Evolutionary conservation across 2,329 filamentous ascomycete genomes (phyloP).

Genomic region (Didymella pinodella): DNA sequence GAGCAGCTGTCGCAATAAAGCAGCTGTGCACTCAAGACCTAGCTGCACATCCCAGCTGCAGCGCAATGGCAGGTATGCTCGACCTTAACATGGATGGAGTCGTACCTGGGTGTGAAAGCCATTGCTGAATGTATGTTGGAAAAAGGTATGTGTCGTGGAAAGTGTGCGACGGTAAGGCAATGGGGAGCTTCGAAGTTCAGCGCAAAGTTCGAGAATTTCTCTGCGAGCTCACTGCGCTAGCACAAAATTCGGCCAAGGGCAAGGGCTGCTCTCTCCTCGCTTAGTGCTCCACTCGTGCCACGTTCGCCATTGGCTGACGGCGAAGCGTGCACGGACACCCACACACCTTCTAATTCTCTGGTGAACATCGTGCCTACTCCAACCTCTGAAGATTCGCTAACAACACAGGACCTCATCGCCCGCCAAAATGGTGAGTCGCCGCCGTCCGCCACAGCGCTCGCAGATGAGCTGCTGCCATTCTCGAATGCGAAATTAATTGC

Average conservation of each 20-base stretch:
- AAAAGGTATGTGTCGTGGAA: constrained; percentile 6
- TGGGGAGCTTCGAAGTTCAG: constrained; percentile 10
- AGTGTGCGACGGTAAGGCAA: constrained; percentile 9
- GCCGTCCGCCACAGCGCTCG: constrained; percentile 8
- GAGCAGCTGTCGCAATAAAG: constrained; percentile 9
- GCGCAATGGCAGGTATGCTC: constrained; percentile 27
- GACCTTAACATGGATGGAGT: constrained; percentile 22
- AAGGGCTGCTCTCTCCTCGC: constrained; percentile 15
- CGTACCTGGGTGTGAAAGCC: constrained; percentile 45
- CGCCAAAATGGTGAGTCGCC: constrained; percentile 54
- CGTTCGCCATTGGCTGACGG: constrained; percentile 31
- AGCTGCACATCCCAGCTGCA: constrained; percentile 20
- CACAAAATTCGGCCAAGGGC: constrained; percentile 9
- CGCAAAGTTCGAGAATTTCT: constrained; percentile 22
- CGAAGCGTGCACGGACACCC: background rate
- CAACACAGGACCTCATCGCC: constrained; percentile 44
- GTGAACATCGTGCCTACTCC: constrained; percentile 28
- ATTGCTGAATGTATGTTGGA: constrained; percentile 27
- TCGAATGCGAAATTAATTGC: constrained; percentile 38
- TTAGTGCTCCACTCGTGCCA: constrained; percentile 25
- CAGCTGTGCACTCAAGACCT: constrained; percentile 8
- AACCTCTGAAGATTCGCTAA: constrained; percentile 36
- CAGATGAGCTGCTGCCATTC: constrained; percentile 4
- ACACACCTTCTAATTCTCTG: constrained; percentile 18
- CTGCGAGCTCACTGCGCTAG: constrained; percentile 24